Percentiles rank a stretch among this genome's conserved stretches.
phyloP scores from a whole-genome alignment of 1,284 basidiomycete species.

The Coriolopsis trogii region DNA sequence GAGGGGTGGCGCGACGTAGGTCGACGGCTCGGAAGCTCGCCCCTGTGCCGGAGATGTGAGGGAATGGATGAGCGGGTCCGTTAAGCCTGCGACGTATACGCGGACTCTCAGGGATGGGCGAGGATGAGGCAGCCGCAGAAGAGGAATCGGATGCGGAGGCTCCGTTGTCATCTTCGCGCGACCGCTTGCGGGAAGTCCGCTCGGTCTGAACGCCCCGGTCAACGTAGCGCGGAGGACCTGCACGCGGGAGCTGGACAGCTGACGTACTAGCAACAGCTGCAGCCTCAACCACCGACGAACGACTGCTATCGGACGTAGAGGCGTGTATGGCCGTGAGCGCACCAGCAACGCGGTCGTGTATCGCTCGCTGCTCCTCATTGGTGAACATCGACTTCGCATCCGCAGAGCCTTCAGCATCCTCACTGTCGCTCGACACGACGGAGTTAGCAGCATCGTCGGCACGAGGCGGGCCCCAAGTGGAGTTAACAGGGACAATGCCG shows the following conservation, averaged over 20 bases:
- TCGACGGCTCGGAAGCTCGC: not conserved
- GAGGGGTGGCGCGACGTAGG: not conserved
- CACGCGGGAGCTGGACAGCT: too few relatives aligned
- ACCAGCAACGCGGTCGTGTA: too few relatives aligned
- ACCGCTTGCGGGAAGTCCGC: not conserved
- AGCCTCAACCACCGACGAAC: too few relatives aligned
- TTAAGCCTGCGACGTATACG: not conserved
- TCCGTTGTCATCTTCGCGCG: not conserved
- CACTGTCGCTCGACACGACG: conserved; percentile 7
- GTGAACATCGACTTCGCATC: too few relatives aligned
- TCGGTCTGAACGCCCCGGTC: too few relatives aligned
- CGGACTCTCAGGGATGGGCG: not conserved
- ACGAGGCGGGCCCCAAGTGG: conserved; percentile 6
- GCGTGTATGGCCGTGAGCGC: not conserved
- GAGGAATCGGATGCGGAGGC: not conserved
- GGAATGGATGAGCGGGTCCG: not conserved
- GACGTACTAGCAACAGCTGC: too few relatives aligned
- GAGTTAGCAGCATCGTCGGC: conserved; percentile 21
- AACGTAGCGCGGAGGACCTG: too few relatives aligned
- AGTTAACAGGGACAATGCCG: conserved; percentile 15
- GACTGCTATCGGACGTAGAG: not conserved
- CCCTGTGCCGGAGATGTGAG: not conserved
- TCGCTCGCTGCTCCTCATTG: too few relatives aligned
- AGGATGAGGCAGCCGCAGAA: not conserved
- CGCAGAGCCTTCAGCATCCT: not conserved